These are phyloP conservation scores for Xylaria cubensis DNA, from an alignment of 495 filamentous ascomycete genomes.

Conservation along the genomic window DNA sequence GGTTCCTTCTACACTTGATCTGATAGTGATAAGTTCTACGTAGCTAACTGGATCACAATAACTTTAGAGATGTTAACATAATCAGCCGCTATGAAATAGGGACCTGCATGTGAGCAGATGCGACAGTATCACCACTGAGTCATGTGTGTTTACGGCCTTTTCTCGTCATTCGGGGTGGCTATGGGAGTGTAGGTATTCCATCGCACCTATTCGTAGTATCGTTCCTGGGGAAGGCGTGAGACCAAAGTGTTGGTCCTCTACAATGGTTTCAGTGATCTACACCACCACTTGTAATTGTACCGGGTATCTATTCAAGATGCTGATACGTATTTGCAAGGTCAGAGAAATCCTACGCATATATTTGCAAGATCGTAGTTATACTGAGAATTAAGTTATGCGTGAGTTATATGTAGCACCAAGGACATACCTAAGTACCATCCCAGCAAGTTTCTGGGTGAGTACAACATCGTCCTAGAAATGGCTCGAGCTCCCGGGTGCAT, in stretches of 20 bases:
- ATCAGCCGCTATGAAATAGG: neutral
- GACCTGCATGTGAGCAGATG: neutral
- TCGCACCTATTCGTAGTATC: neutral
- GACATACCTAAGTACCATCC: no score
- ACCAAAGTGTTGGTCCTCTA: neutral
- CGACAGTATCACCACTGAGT: neutral
- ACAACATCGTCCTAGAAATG: slow-evolving; percentile 15
- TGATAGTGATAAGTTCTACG: neutral
- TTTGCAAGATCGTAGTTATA: neutral
- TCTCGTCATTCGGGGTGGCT: neutral
- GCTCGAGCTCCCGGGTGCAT: slow-evolving; percentile 17
- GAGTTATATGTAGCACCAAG: no score
- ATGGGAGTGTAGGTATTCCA: neutral
- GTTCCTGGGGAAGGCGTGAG: neutral
- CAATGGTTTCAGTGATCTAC: neutral
- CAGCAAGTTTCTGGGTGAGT: neutral
- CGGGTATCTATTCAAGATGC: neutral
- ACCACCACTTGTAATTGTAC: neutral
- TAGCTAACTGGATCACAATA: neutral
- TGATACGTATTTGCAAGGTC: neutral
- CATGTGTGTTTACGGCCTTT: neutral
- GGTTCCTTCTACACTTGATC: neutral
- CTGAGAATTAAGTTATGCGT: neutral
- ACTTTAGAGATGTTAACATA: neutral
- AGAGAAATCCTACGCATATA: neutral